Percentiles rank a stretch among this genome's conserved stretches.
phyloP scores from a whole-genome alignment of 2,329 filamentous ascomycete species.

The Fonsecaea nubica region DNA sequence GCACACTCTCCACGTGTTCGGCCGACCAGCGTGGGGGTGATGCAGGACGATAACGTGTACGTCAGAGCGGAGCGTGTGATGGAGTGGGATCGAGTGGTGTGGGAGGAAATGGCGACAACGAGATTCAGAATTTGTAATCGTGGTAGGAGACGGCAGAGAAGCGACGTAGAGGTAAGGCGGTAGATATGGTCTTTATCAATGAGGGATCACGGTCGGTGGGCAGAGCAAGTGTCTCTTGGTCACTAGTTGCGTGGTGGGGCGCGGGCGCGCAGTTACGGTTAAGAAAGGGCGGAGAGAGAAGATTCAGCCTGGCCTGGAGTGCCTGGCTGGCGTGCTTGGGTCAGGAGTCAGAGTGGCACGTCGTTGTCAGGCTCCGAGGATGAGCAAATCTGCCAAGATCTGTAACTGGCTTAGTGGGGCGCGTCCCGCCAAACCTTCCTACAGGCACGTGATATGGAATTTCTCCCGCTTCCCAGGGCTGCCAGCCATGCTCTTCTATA shows the following conservation, averaged over 20 bases:
- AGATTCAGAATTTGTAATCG: slow-evolving; percentile 1
- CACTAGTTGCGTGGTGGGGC: slow-evolving; percentile 4
- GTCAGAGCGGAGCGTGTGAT: slow-evolving; percentile 9
- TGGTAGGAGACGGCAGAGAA: slow-evolving; percentile 10
- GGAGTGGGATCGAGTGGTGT: neutral
- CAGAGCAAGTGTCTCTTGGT: slow-evolving; percentile 7
- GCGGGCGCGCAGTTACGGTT: slow-evolving; percentile 12
- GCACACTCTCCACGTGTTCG: slow-evolving; percentile 29
- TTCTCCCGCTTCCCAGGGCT: neutral
- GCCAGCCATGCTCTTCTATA: neutral
- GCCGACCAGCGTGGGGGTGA: slow-evolving; percentile 17
- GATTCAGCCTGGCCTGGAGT: slow-evolving; percentile 1
- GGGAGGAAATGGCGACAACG: neutral
- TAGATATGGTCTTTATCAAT: slow-evolving; percentile 32
- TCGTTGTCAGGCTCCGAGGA: neutral
- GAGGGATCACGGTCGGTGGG: slow-evolving; percentile 17
- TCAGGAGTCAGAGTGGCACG: too few species aligned
- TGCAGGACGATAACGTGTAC: slow-evolving; percentile 1
- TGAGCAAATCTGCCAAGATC: neutral
- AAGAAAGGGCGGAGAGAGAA: slow-evolving; percentile 15
- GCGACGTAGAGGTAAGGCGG: slow-evolving; percentile 1
- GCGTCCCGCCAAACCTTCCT: neutral
- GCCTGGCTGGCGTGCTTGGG: neutral
- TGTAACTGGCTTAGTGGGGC: too few species aligned
- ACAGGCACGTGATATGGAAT: slow-evolving; percentile 15